A percentile compares a stretch with the other conserved stretches of the same genome.
Conservation (phyloP, 2,329 filamentous ascomycete genomes). For the Incumbomyces lentus region DNA sequence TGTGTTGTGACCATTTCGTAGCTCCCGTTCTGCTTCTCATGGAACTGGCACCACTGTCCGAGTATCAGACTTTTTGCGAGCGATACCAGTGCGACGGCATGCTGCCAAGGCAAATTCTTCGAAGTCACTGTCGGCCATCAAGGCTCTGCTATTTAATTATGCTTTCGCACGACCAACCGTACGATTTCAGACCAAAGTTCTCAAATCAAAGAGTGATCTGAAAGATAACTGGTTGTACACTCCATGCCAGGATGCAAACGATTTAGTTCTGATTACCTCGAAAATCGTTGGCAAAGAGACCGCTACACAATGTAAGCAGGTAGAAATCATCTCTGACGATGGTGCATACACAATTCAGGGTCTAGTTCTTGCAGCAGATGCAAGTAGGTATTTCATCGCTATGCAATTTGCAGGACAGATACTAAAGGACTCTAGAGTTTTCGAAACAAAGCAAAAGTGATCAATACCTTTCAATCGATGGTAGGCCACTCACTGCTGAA, state of each 20-base stretch:
- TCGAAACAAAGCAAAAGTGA: slow-evolving; percentile 26
- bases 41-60: slow-evolving; percentile 52
- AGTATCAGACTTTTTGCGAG: slow-evolving; percentile 46
- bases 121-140: slow-evolving; percentile 43
- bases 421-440: slow-evolving; percentile 27
- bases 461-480: slow-evolving; percentile 48
- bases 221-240: slow-evolving; percentile 52
- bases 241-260: slow-evolving; percentile 36
- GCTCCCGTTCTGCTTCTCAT: slow-evolving; percentile 39
- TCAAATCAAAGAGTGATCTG: slow-evolving; percentile 50
- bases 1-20: slow-evolving; percentile 20
- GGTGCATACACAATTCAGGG: slow-evolving; percentile 11
- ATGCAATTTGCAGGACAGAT: neutral
- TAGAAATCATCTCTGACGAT: slow-evolving; percentile 23
- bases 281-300: slow-evolving; percentile 48
- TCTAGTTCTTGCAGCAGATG: slow-evolving; percentile 14
- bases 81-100: slow-evolving; percentile 51
- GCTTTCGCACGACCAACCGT: slow-evolving; percentile 47
- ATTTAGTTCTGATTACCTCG: slow-evolving; percentile 43
- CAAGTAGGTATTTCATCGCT: slow-evolving; percentile 1
- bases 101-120: slow-evolving; percentile 40
- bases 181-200: slow-evolving; percentile 44
- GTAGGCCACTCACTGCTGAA: slow-evolving; percentile 42
- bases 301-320: slow-evolving; percentile 37
- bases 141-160: slow-evolving; percentile 47